These are phyloP conservation scores for Excoecaria agallocha DNA, from an alignment of 345 rosid genomes.

Conservation along the genomic window DNA sequence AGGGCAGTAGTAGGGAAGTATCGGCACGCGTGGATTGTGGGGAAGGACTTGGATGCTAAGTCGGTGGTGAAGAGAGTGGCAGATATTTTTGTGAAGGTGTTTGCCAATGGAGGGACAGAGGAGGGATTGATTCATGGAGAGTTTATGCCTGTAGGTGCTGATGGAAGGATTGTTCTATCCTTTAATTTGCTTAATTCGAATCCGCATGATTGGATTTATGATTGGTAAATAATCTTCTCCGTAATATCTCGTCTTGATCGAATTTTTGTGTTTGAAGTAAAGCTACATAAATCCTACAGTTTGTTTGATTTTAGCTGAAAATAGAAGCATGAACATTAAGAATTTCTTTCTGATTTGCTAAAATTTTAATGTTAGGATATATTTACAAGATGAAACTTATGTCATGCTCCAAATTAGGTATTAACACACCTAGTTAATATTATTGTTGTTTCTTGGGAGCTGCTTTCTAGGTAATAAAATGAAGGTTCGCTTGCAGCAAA, in stretches of 20 bases:
- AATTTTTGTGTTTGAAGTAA: neutral
- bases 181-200: slow-evolving; percentile 81
- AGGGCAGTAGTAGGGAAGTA: slow-evolving; percentile 77
- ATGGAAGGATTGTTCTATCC: slow-evolving; percentile 82
- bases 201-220: slow-evolving; percentile 81
- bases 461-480: neutral
- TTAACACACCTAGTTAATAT: neutral
- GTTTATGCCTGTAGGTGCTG: slow-evolving; percentile 95
- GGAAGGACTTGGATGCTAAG: slow-evolving; percentile 44
- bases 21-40: slow-evolving; percentile 83
- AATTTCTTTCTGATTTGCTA: neutral
- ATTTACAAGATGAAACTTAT: neutral
- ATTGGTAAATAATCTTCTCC: slow-evolving; percentile 51
- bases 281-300: neutral
- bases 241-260: neutral
- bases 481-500: neutral
- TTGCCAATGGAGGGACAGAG: slow-evolving; percentile 80
- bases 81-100: slow-evolving; percentile 67
- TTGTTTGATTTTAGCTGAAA: neutral
- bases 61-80: slow-evolving; percentile 44
- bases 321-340: neutral
- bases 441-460: neutral
- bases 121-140: slow-evolving; percentile 69
- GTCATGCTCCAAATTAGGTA: neutral
- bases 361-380: neutral